These are phyloP conservation scores for Pseudocercospora musae DNA, from an alignment of 2,329 filamentous ascomycete species.

Conservation along the genomic window DNA sequence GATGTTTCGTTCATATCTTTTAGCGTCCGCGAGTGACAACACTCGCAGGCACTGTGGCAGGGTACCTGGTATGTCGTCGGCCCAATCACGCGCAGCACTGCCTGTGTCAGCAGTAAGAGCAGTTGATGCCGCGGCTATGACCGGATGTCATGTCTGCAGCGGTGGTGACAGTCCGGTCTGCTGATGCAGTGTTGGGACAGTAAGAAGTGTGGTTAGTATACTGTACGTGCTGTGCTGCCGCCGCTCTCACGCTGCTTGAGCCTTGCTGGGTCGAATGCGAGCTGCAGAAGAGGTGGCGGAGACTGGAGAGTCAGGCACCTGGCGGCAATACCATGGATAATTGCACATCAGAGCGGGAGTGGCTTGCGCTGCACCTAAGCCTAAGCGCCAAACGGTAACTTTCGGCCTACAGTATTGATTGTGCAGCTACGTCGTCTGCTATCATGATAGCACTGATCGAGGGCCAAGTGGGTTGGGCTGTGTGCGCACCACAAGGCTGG, in stretches of 20 bases:
- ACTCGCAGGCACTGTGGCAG: neutral
- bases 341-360: neutral
- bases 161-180: neutral
- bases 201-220: neutral
- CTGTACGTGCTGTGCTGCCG: neutral
- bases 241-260: neutral
- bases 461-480: neutral
- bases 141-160: conserved; percentile 1
- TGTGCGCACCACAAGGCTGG: neutral
- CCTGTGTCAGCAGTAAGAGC: neutral
- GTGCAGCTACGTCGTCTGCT: neutral
- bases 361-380: neutral
- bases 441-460: no score
- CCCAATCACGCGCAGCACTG: neutral
- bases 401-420: neutral
- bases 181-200: neutral
- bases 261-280: neutral
- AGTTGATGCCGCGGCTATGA: neutral
- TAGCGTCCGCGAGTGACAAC: conserved; percentile 2
- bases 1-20: conserved; percentile 1
- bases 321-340: neutral
- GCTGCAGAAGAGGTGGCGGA: neutral
- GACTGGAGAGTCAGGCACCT: conserved; percentile 1
- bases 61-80: neutral
- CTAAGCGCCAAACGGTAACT: neutral